Evolutionary conservation across 1,284 basidiomycete species (phyloP), one percentile per base, ranked within the genome.

Genomic region (Rhizopogon hawkerae): DNA sequence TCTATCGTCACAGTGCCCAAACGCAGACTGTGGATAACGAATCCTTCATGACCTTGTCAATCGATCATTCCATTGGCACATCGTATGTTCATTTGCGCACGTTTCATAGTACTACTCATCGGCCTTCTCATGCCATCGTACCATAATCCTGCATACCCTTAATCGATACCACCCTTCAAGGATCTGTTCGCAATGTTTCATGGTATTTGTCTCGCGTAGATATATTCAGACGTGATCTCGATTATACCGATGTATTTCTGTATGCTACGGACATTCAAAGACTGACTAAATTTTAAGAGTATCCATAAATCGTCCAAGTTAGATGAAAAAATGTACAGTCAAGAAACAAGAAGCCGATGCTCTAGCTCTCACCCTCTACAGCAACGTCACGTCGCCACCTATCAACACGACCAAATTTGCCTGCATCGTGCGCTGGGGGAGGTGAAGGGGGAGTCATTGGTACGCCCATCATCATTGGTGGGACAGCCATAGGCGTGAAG

Each of bases 1-100:
- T 85, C 83, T 21, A 86, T 89, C 59, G 77, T 89, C 54, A 89
- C 86, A 11, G 79, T 88, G 34, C 86, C 87, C 24, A 82, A 77
- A 61, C 82, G 85, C 55, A 79, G 77, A 58, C 67, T 89, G 49
- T 80, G 78, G 73, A 75, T 89, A 44, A 74, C 78, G 47, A 89
- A 89, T 61, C 84, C 84, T 3, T 72, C 70, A 57, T 59, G 56
- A 66, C 55, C 47, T 52, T 24, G 13, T 36, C 36, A 14, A 36
- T 49, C 31, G 29, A 31, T 29, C n/a, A 24, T 46, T 16, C 24
- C 38, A 13, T 38, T 31, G 43, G 18, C 38, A 10, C 59, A 21
- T 46, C 47, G 16, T 53, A 49, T 47, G n/a, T 53, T 52, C 54
- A 54, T 54, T 52, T 54, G 50, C 53, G 55, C 35, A 46, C 48